A percentile compares a stretch with the other conserved stretches of the same genome.
Evolutionary conservation across 305 asterid species (phyloP).

Genomic region (Coffea humblotiana): DNA sequence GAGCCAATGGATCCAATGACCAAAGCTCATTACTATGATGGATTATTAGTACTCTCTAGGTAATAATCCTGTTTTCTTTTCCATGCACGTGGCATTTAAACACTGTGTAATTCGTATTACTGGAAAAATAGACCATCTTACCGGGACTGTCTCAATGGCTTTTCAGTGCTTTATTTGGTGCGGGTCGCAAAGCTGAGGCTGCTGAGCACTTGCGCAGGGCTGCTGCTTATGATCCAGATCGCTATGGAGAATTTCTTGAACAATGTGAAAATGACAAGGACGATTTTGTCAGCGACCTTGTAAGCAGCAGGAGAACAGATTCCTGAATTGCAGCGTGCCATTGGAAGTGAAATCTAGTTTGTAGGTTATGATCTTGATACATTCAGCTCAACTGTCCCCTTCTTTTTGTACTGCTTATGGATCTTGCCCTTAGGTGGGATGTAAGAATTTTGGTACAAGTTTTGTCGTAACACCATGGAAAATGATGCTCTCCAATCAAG

Average conservation of each 20-base stretch:
- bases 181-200: slow-evolving; percentile 67
- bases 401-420: background rate
- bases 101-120: background rate
- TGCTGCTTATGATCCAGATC: slow-evolving; percentile 55
- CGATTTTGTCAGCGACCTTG: slow-evolving; percentile 58
- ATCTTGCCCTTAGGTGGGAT: background rate
- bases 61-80: slow-evolving; percentile 21
- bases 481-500: background rate
- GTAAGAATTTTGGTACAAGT: background rate
- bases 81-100: background rate
- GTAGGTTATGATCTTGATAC: background rate
- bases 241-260: slow-evolving; percentile 44
- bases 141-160: background rate
- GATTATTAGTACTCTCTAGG: slow-evolving; percentile 67
- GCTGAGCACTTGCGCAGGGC: slow-evolving; percentile 59
- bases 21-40: slow-evolving; percentile 80
- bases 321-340: slow-evolving; percentile 23
- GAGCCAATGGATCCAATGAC: slow-evolving; percentile 68
- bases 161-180: slow-evolving; percentile 49
- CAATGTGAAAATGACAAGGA: slow-evolving; percentile 50
- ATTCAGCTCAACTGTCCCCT: background rate
- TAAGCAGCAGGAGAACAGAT: slow-evolving; percentile 50
- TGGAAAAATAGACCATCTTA: background rate
- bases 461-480: background rate
- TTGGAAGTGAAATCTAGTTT: background rate